A percentile compares a stretch with the other conserved stretches of the same genome.
These are phyloP conservation scores for Cinchona pubescens DNA, from an alignment of 257 asterid genomes.

Conservation along the genomic window DNA sequence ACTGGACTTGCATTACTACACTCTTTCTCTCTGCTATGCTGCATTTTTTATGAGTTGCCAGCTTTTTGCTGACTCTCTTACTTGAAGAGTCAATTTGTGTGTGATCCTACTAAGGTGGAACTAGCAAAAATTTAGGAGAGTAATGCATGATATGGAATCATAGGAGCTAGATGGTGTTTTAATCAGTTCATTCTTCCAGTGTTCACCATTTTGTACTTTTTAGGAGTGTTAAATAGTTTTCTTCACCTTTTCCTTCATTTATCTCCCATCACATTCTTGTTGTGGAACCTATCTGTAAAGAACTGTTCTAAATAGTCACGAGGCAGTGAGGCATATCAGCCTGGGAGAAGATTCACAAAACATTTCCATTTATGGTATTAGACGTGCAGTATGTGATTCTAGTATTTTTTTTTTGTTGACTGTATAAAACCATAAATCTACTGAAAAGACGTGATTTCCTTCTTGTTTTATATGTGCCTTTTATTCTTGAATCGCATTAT, in stretches of 20 bases:
- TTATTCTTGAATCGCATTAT: not conserved
- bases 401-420: not conserved
- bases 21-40: not conserved
- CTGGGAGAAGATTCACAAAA: not conserved
- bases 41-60: not conserved
- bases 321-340: not conserved
- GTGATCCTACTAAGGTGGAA: not conserved
- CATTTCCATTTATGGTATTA: not conserved
- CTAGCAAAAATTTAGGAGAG: not conserved
- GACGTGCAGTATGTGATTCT: not conserved
- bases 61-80: not conserved
- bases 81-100: not conserved
- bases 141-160: not conserved
- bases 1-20: not conserved
- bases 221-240: not conserved
- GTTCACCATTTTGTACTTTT: not conserved
- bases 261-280: not conserved
- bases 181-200: not conserved
- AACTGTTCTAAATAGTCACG: not conserved
- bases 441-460: not conserved
- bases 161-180: not conserved
- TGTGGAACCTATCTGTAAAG: not conserved
- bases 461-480: constrained; percentile 1
- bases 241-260: not conserved
- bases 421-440: not conserved